Percentiles rank a stretch among this genome's conserved stretches.
Evolutionary conservation across 306 rosid species (phyloP).

Genomic region (Rubus parviflorus): DNA sequence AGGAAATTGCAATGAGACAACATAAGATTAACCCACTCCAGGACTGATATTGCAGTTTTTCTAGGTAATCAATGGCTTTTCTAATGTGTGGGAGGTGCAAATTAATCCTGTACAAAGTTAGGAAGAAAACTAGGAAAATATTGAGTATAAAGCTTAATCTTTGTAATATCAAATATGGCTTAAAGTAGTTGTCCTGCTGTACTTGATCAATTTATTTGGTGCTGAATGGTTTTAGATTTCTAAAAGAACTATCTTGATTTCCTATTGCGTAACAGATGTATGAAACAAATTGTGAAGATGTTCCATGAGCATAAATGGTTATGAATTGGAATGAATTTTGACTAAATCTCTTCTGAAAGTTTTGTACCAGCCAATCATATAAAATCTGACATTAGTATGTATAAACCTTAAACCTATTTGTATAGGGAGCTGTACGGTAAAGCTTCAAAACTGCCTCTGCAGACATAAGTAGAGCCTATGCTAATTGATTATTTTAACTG

Average conservation of each 20-base stretch:
- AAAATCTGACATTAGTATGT: not conserved
- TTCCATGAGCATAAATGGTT: constrained; percentile 2
- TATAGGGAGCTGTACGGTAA: not conserved
- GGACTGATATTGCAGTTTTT: not conserved
- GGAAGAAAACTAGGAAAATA: not conserved
- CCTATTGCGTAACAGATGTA: not conserved
- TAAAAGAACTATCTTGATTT: not conserved
- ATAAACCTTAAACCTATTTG: not conserved
- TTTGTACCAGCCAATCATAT: not conserved
- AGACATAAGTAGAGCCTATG: not conserved
- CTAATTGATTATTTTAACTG: not conserved
- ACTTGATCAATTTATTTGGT: not conserved
- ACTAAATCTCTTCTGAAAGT: not conserved
- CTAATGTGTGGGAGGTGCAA: not conserved
- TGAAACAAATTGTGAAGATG: not conserved
- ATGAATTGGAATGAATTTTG: not conserved
- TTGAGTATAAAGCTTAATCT: not conserved
- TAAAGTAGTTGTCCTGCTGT: constrained; percentile 4
- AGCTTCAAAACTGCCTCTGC: not conserved
- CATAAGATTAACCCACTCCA: not conserved
- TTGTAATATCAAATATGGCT: not conserved
- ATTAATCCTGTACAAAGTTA: not conserved
- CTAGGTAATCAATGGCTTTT: not conserved
- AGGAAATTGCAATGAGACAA: constrained; percentile 1
- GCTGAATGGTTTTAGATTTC: not conserved